Base-by-base conservation (phyloP, 768 basidiomycete species). In the Tricholoma terreum region DNA sequence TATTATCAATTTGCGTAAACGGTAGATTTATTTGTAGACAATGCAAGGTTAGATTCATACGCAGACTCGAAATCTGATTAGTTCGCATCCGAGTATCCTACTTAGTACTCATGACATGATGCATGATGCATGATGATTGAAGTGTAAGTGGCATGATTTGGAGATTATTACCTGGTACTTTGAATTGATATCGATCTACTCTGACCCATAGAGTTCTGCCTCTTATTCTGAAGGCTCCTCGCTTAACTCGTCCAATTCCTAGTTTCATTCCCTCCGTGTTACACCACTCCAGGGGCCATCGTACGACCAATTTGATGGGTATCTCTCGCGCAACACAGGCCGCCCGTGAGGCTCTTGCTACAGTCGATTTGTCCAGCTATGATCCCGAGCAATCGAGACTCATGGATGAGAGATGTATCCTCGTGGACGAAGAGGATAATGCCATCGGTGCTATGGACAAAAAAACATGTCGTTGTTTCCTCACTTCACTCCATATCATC, bases 321-420 rank as follows among this genome's bases (percentile, higher is more conserved):
- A 8, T 31, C 30, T 88, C 84, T 46, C 86, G 77, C 58, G 87
- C 89, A 48, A 76, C 84, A 55, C 66, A 73, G 55, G 86, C 87
- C 58, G 86, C 87, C 17, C 77, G 75, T 57, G 80, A 84, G 55
- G 79, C 80, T 43, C 83, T 92, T 60, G 83, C 89, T 10, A 86
- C 77, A 66, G 78, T 95, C 62, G 91, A 94, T 69, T 78, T 96
- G 43, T 84, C 85, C 15, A 80, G 69, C 59, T 98, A 98, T 81
- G 95, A 98, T 69, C 82, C 89, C 10, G 92, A 94, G 66, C 96
- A 98, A 70, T 92, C 93, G 34, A 82, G 88, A 59, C 80, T 99
- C 57, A 99, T 99, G 97, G 92, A 94, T 64, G 97, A 99, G 73
- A 78, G 86, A 55, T 95, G 95, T 65, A 95, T 96, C 68, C 81